phyloP scores from a whole-genome alignment of 345 rosid genomes.

The Rhodamnia argentea region DNA sequence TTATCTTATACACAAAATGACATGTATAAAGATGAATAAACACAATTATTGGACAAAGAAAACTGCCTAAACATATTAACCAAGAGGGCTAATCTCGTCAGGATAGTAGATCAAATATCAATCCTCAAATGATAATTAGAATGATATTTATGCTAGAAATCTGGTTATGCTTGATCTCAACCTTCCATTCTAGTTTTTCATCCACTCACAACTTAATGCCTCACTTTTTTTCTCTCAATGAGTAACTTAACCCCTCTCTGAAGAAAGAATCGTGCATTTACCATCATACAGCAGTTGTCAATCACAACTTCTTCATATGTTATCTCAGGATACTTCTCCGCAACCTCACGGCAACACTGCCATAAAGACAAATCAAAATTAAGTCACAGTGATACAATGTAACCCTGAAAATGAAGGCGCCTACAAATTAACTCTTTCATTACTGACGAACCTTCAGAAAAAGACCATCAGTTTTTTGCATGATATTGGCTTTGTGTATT shows the following conservation, averaged over 20 bases:
- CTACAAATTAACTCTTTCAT: neutral
- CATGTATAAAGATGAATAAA: neutral
- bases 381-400: neutral
- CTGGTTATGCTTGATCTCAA: neutral
- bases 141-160: neutral
- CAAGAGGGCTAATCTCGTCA: neutral
- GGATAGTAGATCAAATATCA: neutral
- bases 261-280: slow-evolving; percentile 12
- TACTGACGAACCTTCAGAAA: slow-evolving; percentile 62
- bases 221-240: neutral
- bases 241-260: neutral
- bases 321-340: slow-evolving; percentile 94
- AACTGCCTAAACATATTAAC: neutral
- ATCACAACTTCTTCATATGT: slow-evolving; percentile 96
- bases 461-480: slow-evolving; percentile 99
- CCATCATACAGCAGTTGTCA: slow-evolving; percentile 99
- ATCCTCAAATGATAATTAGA: neutral
- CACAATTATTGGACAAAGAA: neutral
- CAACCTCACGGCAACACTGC: slow-evolving; percentile 99
- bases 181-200: neutral
- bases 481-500: slow-evolving; percentile 94
- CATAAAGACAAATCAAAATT: slow-evolving; percentile 5
- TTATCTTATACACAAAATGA: neutral
- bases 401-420: neutral
- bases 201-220: neutral